A percentile compares a stretch with the other conserved stretches of the same genome.
Conservation (phyloP, 768 basidiomycete genomes). For the Termitomyces sp. region DNA sequence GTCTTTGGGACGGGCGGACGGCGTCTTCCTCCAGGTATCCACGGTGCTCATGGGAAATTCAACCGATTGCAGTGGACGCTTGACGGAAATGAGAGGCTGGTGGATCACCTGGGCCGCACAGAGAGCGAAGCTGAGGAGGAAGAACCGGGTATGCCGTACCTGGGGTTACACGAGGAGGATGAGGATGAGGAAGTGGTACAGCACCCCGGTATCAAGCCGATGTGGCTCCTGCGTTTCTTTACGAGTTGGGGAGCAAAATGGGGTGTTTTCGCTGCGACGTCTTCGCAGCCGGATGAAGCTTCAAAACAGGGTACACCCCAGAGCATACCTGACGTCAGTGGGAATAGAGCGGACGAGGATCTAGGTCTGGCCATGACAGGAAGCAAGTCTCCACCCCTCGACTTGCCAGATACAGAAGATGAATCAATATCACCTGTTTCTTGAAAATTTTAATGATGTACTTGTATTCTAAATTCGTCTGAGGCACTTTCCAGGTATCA, state of each 20-base stretch:
- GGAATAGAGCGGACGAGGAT: background rate
- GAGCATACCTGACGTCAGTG: background rate
- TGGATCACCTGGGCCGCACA: conserved; percentile 65
- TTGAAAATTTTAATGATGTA: background rate
- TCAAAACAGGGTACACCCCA: conserved; percentile 1
- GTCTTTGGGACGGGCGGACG: conserved; percentile 60
- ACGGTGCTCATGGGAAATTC: conserved; percentile 53
- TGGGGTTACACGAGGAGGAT: conserved; percentile 26
- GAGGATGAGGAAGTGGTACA: conserved; percentile 55
- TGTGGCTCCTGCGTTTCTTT: conserved; percentile 74
- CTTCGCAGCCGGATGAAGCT: conserved; percentile 8
- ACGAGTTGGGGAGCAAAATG: conserved; percentile 71
- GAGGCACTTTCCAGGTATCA: background rate
- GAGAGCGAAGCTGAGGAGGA: conserved; percentile 79
- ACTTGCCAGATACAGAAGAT: background rate
- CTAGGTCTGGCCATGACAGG: background rate
- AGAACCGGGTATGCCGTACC: conserved; percentile 23
- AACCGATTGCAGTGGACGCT: conserved; percentile 68
- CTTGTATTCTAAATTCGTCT: background rate
- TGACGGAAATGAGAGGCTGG: conserved; percentile 53
- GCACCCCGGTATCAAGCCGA: conserved; percentile 57
- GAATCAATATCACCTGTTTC: background rate
- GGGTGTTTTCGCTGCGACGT: conserved; percentile 33
- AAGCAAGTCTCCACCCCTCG: background rate
- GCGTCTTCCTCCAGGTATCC: conserved; percentile 40